These are phyloP conservation scores for Globisporangium heterothallicum DNA, from an alignment of 352 stramenopile species.

Conservation along the genomic window DNA sequence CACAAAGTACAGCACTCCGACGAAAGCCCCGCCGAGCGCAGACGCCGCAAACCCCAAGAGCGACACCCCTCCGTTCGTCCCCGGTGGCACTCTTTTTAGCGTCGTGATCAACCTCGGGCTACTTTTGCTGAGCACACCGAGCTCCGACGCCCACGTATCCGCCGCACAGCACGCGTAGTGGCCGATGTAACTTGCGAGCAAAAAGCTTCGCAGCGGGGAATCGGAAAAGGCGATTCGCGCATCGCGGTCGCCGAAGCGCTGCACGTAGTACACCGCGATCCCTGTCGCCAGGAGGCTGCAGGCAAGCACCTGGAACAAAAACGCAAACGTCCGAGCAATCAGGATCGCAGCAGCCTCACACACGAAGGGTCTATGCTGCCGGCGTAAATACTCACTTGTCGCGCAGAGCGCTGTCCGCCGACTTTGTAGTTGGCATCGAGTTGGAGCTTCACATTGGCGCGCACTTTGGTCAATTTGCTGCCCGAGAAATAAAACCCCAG, in stretches of 20 bases:
- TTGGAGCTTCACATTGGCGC: constrained; percentile 44
- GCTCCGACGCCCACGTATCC: constrained; percentile 94
- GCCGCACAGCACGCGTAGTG: constrained; percentile 92
- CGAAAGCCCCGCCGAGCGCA: constrained; percentile 79
- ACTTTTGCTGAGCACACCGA: constrained; percentile 85
- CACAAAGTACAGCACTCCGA: constrained; percentile 74
- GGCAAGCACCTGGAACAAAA: constrained; percentile 58
- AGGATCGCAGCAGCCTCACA: too few species aligned
- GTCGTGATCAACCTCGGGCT: constrained; percentile 86
- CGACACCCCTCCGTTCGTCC: constrained; percentile 94
- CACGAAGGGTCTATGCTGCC: too few species aligned
- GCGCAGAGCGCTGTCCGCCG: constrained; percentile 68
- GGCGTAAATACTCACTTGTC: too few species aligned
- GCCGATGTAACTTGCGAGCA: constrained; percentile 80
- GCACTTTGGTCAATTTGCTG: constrained; percentile 81
- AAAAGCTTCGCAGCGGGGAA: constrained; percentile 29
- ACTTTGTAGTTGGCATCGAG: constrained; percentile 74
- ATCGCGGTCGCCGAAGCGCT: constrained; percentile 35
- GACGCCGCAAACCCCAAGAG: constrained; percentile 75
- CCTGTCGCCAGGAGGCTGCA: constrained; percentile 62
- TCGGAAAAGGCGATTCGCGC: constrained; percentile 30
- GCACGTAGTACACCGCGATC: constrained; percentile 53
- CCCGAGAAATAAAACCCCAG: constrained; percentile 84
- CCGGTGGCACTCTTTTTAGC: constrained; percentile 69
- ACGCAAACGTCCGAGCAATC: not conserved